phyloP scores from a whole-genome alignment of 306 rosid genomes.

The Corylus heterophylla region DNA sequence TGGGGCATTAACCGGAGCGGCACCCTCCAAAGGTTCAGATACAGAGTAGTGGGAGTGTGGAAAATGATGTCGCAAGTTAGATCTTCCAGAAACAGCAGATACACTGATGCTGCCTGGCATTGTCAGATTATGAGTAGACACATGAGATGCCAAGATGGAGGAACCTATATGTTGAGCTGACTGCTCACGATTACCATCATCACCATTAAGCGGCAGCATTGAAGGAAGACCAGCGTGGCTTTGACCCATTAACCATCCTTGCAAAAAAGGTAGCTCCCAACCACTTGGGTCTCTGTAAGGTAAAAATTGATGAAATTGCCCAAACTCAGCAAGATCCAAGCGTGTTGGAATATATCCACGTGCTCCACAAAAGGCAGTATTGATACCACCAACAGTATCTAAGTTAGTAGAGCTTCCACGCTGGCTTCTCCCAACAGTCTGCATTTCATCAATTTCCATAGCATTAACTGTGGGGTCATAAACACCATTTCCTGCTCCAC shows the following conservation, averaged over 20 bases:
- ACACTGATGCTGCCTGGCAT: constrained; percentile 15
- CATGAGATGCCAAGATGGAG: constrained; percentile 21
- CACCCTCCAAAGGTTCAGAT: constrained; percentile 13
- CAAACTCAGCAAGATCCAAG: constrained; percentile 36
- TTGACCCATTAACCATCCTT: constrained; percentile 53
- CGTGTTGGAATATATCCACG: constrained; percentile 31
- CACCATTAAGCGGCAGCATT: constrained; percentile 26
- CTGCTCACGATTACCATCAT: constrained; percentile 23
- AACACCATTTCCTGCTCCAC: constrained; percentile 40
- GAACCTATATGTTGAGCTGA: constrained; percentile 31
- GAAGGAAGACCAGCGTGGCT: constrained; percentile 37
- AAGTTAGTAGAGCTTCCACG: constrained; percentile 42
- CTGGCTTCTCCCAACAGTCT: constrained; percentile 33
- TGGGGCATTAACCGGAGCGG: constrained; percentile 12
- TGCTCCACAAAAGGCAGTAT: constrained; percentile 28
- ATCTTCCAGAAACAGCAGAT: constrained; percentile 23
- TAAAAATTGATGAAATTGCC: constrained; percentile 35
- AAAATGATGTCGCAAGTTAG: constrained; percentile 21
- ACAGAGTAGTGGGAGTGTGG: constrained; percentile 22
- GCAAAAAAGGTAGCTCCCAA: constrained; percentile 47
- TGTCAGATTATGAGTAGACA: constrained; percentile 12
- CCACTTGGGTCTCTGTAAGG: constrained; percentile 33
- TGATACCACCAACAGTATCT: constrained; percentile 36
- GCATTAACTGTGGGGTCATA: constrained; percentile 37
- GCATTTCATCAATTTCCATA: constrained; percentile 36